A percentile compares a stretch with the other conserved stretches of the same genome.
Conservation (phyloP, 2,329 filamentous ascomycete species). For the Penicillium griseofulvum region DNA sequence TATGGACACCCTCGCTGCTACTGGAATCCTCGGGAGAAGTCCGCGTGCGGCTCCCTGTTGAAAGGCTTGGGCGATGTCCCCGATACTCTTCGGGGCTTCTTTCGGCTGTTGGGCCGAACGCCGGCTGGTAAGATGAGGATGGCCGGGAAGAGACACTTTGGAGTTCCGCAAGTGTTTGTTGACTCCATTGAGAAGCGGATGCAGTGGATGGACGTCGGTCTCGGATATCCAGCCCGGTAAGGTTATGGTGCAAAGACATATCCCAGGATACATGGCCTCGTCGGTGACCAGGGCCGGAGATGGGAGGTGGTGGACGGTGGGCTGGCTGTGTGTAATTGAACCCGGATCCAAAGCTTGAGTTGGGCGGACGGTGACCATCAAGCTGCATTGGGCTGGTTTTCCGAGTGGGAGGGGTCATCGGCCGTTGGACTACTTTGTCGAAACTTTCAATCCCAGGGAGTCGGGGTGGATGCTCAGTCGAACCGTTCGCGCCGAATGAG, state of each 20-base stretch:
- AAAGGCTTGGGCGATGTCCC: conserved; percentile 30
- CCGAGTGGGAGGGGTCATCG: conserved; percentile 62
- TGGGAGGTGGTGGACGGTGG: conserved; percentile 40
- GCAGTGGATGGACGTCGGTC: conserved; percentile 38
- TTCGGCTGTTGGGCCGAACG: conserved; percentile 26
- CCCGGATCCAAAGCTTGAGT: conserved; percentile 31
- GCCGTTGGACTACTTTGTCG: conserved; percentile 65
- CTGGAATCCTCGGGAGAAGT: conserved; percentile 51
- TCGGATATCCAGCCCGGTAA: conserved; percentile 45
- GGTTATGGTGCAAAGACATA: conserved; percentile 45
- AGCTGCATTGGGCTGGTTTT: conserved; percentile 74
- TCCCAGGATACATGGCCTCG: conserved; percentile 51
- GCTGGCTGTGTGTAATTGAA: conserved; percentile 37
- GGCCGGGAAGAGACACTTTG: conserved; percentile 39
- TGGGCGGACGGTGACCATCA: conserved; percentile 49
- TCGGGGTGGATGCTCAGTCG: conserved; percentile 60
- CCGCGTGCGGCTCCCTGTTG: conserved; percentile 33
- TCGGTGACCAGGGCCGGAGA: conserved; percentile 46
- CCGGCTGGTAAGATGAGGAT: conserved; percentile 35
- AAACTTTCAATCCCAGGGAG: conserved; percentile 92
- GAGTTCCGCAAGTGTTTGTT: conserved; percentile 45
- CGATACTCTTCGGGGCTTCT: conserved; percentile 26
- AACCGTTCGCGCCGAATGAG: conserved; percentile 53
- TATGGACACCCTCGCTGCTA: conserved; percentile 50
- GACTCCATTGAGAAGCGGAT: conserved; percentile 40